Base-by-base conservation (phyloP, 2,329 filamentous ascomycete species). In the Biscogniauxia sp. region DNA sequence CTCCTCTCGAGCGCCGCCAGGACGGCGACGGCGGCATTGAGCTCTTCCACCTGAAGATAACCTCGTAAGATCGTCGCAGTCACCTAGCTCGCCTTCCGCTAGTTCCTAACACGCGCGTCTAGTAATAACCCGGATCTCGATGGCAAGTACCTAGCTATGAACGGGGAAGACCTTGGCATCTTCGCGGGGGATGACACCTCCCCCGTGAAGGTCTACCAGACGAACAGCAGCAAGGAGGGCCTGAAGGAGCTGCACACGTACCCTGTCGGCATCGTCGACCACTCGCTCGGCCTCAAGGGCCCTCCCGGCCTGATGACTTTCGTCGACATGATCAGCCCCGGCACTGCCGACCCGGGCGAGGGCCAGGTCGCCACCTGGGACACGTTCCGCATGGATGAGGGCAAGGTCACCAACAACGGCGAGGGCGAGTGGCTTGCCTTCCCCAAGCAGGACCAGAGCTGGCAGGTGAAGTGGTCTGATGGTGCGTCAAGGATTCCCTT, bases 231-330 rank as follows among this genome's bases (percentile, higher is more conserved):
- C 15, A 66, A 71, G 54, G 64, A 66, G 32, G 68, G 70, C 53
- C 67, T 67, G 56, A 69, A 64, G 51, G 70, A 77, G 63, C 73
- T 79, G 53, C 77, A 76, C 72, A 74, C 69, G 8, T 76, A 71
- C 58, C 76, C 77, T 17, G 61, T 73, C 45, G 72, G 73, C 67
- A 70, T 72, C 51, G 68, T 74, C 50, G 74, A 76, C 68, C 72
- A 75, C 61, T 70, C 70, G 2, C 71, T 79, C 41, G 76, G 71
- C 20, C 70, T 79, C 28, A 63, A 75, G n/a, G 77, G 77, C 54
- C 57, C 60, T 5, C 64, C 72, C 45, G 72, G 69, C 51, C 65
- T 77, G 51, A 67, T 72, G 63, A 67, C 68, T 54, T 66, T 79
- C 13, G 64, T 69, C 20, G 72, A 75, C 61, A 69, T 78, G 58